Percentiles rank a stretch among this genome's conserved stretches.
Conservation (phyloP, 1,284 basidiomycete species). For the Baeospora myosura region DNA sequence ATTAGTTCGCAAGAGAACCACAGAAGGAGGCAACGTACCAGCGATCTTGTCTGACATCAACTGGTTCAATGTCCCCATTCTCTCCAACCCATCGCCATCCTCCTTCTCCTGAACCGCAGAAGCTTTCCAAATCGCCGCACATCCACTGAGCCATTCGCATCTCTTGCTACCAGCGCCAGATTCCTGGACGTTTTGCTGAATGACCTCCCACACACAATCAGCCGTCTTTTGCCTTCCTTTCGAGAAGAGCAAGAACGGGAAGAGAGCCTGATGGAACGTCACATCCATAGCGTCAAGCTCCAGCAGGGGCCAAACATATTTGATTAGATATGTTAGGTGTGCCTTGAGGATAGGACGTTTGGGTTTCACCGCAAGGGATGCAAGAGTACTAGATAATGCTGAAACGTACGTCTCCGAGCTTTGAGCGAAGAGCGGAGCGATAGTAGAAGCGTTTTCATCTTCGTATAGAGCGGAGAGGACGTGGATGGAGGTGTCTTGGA, state of each 20-base stretch:
- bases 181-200: constrained; percentile 29
- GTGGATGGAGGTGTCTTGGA: constrained; percentile 53
- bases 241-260: constrained; percentile 69
- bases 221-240: constrained; percentile 62
- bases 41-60: constrained; percentile 53
- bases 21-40: constrained; percentile 35
- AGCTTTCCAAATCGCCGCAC: constrained; percentile 33
- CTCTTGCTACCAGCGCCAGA: constrained; percentile 15
- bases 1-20: constrained; percentile 1
- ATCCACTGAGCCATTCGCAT: constrained; percentile 42
- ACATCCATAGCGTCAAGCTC: constrained; percentile 17
- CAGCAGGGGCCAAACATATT: neutral
- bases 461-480: constrained; percentile 67
- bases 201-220: constrained; percentile 56
- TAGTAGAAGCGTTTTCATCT: constrained; percentile 17
- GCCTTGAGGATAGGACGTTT: constrained; percentile 45
- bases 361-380: constrained; percentile 36
- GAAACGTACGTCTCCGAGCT: constrained; percentile 39
- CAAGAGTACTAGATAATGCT: too few species aligned
- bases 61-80: constrained; percentile 45
- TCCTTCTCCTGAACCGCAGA: constrained; percentile 26
- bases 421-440: constrained; percentile 39
- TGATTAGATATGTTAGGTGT: constrained; percentile 57
- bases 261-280: constrained; percentile 56
- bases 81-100: constrained; percentile 31